Conservation (phyloP, 345 rosid species). For the Eucalyptus microcorys region DNA sequence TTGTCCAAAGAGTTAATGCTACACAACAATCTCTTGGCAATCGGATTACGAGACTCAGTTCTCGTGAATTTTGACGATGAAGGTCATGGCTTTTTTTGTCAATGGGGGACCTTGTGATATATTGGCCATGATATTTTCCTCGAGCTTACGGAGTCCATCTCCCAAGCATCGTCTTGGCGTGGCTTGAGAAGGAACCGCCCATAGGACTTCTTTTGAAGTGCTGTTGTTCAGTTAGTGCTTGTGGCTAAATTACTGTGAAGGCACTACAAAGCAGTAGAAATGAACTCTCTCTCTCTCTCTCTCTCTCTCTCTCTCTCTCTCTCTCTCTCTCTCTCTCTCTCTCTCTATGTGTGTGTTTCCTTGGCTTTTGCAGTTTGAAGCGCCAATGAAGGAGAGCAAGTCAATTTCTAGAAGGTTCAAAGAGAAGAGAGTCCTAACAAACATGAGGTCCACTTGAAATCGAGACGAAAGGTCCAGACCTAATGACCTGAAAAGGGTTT, state of each 20-base stretch:
- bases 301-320: too few species aligned
- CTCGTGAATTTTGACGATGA: slow-evolving; percentile 44
- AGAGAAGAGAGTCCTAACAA: not conserved
- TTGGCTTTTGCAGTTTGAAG: not conserved
- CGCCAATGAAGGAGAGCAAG: not conserved
- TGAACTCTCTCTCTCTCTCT: not conserved
- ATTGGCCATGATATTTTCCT: slow-evolving; percentile 5
- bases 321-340: too few species aligned
- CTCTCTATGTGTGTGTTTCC: not conserved
- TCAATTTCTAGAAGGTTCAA: not conserved
- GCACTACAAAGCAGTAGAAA: not conserved
- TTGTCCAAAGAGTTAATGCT: not conserved
- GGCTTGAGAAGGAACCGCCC: not conserved
- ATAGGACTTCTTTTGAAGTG: not conserved
- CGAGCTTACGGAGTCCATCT: not conserved
- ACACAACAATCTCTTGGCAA: too few species aligned
- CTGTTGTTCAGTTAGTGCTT: too few species aligned
- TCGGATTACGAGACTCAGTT: not conserved
- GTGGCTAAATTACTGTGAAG: not conserved
- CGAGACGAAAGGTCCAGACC: not conserved
- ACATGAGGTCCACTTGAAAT: not conserved
- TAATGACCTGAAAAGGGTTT: not conserved
- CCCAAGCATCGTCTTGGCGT: not conserved
- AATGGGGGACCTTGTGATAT: slow-evolving; percentile 25
- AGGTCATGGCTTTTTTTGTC: slow-evolving; percentile 26